A percentile compares a stretch with the other conserved stretches of the same genome.
Conservation (phyloP, 139 green algal genomes). For the Coelastrella sp. region DNA sequence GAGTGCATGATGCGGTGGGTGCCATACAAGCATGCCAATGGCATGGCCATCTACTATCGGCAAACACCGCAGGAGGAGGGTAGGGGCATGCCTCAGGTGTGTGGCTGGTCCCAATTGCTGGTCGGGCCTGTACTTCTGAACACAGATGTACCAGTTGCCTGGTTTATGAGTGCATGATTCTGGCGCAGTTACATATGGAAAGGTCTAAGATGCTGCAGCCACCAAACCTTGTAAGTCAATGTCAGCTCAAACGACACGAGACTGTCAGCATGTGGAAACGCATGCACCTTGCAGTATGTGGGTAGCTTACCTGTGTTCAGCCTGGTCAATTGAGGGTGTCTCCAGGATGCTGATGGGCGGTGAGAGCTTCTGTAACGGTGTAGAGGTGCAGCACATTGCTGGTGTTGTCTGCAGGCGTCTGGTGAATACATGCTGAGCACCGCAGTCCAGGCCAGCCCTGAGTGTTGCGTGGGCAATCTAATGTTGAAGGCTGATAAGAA, state of each 20-base stretch:
- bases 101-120: neutral
- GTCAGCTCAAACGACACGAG: no score
- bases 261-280: no score
- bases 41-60: conserved; percentile 45
- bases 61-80: conserved; percentile 28
- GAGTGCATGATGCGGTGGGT: conserved; percentile 42
- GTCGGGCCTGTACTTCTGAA: neutral
- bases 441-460: conserved; percentile 31
- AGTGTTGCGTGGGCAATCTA: conserved; percentile 31
- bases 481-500: conserved; percentile 21
- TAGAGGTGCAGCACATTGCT: neutral
- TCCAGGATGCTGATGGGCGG: no score
- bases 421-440: conserved; percentile 49
- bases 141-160: neutral
- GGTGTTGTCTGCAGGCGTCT: conserved; percentile 27
- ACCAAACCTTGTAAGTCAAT: no score
- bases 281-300: no score
- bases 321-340: neutral
- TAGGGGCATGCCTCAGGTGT: conserved; percentile 22
- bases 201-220: no score
- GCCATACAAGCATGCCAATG: conserved; percentile 51
- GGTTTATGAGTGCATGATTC: neutral
- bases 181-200: neutral
- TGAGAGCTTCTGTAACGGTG: neutral
- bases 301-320: no score